Evolutionary conservation across 2,329 filamentous ascomycete species (phyloP).

Genomic region (Basipetospora chlamydospora): DNA sequence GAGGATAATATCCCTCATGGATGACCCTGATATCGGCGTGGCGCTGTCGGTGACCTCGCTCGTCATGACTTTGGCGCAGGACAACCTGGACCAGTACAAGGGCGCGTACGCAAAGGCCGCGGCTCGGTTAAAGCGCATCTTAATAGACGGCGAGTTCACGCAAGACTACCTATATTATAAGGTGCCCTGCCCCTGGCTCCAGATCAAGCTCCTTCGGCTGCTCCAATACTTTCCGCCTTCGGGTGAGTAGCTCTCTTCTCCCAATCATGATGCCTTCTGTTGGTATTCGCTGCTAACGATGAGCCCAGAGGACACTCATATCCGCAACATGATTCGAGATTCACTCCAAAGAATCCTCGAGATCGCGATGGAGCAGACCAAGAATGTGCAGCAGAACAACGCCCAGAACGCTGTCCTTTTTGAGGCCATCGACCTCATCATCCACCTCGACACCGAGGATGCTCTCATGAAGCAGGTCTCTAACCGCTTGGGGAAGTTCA

Average conservation of each 20-base stretch:
- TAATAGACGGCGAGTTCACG: constrained; percentile 80
- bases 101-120: constrained; percentile 91
- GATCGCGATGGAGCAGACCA: constrained; percentile 80
- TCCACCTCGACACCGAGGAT: constrained; percentile 90
- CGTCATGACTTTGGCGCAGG: constrained; percentile 86
- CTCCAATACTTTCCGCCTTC: constrained; percentile 95
- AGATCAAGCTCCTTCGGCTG: constrained; percentile 82
- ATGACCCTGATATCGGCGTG: constrained; percentile 86
- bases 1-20: constrained; percentile 97
- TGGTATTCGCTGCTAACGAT: constrained; percentile 11
- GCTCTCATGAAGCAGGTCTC: constrained; percentile 95
- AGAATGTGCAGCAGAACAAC: constrained; percentile 99
- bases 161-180: constrained; percentile 97
- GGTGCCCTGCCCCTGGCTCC: constrained; percentile 97
- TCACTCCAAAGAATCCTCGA: constrained; percentile 85
- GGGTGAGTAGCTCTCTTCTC: constrained; percentile 33
- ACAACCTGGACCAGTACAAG: constrained; percentile 86
- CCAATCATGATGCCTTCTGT: not conserved
- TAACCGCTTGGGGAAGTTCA: constrained; percentile 79
- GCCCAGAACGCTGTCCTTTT: constrained; percentile 96
- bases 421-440: constrained; percentile 96
- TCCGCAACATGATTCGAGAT: constrained; percentile 81
- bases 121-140: constrained; percentile 71
- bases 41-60: constrained; percentile 90
- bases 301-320: constrained; percentile 67